Evolutionary conservation across 495 filamentous ascomycete species (phyloP).

Genomic region (Penicillium daleae): DNA sequence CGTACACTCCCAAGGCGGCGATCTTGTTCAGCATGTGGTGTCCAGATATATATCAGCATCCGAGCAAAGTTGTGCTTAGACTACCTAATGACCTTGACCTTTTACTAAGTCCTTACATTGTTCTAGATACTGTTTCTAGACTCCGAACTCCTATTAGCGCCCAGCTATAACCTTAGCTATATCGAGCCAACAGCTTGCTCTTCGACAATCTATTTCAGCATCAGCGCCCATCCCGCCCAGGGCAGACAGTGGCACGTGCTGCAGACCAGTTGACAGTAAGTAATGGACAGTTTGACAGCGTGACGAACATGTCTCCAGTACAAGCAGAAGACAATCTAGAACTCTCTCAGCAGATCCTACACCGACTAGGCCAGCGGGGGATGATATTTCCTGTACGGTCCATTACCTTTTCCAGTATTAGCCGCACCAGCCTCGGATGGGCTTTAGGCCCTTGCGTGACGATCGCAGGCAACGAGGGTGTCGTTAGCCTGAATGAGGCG

Average conservation of each 20-base stretch:
- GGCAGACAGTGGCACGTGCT: conserved; percentile 20
- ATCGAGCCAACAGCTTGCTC: background rate
- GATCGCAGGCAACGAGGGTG: conserved; percentile 3
- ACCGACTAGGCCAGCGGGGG: conserved; percentile 2
- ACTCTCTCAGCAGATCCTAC: background rate
- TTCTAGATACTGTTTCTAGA: background rate
- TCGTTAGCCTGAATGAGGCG: background rate
- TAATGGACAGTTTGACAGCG: background rate
- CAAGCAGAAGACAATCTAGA: background rate
- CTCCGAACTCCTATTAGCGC: background rate
- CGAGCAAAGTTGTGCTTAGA: too few relatives aligned
- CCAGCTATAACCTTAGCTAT: background rate
- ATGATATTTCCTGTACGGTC: background rate
- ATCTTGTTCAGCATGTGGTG: too few relatives aligned
- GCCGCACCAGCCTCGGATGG: conserved; percentile 1
- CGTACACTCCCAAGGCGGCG: too few relatives aligned
- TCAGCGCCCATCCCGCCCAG: conserved; percentile 8
- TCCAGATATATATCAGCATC: too few relatives aligned
- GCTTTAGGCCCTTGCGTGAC: conserved; percentile 5
- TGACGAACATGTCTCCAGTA: background rate
- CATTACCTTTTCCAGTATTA: background rate
- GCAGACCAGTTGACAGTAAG: background rate
- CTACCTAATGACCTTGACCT: too few relatives aligned
- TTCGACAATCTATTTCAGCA: background rate
- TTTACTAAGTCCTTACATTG: too few relatives aligned